A percentile compares a stretch with the other conserved stretches of the same genome.
Conservation (phyloP, 768 basidiomycete species). For the Kwoniella newhampshirensis region DNA sequence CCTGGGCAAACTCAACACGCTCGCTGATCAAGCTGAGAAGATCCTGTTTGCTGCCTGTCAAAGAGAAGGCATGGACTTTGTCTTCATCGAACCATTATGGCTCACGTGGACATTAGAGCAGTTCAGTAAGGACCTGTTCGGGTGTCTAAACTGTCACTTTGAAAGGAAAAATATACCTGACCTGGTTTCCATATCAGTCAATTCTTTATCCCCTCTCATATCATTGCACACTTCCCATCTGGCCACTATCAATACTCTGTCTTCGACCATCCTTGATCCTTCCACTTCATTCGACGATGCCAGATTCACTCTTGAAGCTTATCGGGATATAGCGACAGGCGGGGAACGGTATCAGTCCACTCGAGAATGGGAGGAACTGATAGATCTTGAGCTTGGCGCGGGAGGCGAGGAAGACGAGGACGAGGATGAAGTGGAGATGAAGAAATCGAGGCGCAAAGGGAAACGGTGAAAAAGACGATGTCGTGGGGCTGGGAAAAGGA, state of each 20-base stretch:
- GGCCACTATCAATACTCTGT: constrained; percentile 16
- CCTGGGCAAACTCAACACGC: constrained; percentile 28
- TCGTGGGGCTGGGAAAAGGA: not conserved
- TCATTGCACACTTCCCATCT: constrained; percentile 31
- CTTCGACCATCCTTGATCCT: constrained; percentile 19
- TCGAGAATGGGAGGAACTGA: constrained; percentile 44
- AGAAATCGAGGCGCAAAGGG: constrained; percentile 24
- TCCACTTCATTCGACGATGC: constrained; percentile 38
- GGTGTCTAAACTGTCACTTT: not conserved
- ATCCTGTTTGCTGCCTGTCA: constrained; percentile 38
- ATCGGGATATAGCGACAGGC: constrained; percentile 31
- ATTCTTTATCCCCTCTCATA: constrained; percentile 33
- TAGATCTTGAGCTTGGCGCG: constrained; percentile 30
- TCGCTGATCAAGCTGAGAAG: constrained; percentile 42
- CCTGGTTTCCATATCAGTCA: constrained; percentile 30
- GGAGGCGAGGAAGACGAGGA: constrained; percentile 25
- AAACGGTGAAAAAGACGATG: no score
- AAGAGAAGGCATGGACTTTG: constrained; percentile 22
- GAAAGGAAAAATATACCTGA: not conserved
- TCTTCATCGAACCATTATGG: constrained; percentile 38
- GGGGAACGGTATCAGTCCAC: constrained; percentile 33
- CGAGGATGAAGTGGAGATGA: constrained; percentile 21
- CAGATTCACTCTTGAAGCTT: constrained; percentile 37
- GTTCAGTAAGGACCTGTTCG: constrained; percentile 31
- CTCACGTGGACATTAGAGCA: constrained; percentile 42